Evolutionary conservation across 2,329 filamentous ascomycete genomes (phyloP).

Genomic region (Xylariaceae sp.): DNA sequence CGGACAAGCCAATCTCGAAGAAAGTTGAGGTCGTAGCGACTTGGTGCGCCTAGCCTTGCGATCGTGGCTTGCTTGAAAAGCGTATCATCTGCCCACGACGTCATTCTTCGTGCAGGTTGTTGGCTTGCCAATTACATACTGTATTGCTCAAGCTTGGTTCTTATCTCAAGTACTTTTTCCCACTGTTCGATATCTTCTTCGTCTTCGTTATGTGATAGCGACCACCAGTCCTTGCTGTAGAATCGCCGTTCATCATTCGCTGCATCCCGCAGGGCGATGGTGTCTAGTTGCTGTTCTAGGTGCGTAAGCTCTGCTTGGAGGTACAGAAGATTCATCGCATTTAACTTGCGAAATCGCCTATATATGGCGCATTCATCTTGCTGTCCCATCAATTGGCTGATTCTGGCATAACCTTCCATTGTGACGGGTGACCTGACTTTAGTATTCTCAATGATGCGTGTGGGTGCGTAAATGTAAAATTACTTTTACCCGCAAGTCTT

Average conservation of each 20-base stretch:
- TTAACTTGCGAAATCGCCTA: conserved; percentile 18
- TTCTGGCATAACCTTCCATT: conserved; percentile 18
- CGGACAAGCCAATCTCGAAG: conserved; percentile 17
- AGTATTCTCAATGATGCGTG: too few species aligned
- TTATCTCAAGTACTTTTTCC: conserved; percentile 20
- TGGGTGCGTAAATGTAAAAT: background rate
- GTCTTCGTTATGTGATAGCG: conserved; percentile 11
- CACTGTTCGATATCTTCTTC: conserved; percentile 15
- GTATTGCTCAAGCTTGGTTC: conserved; percentile 22
- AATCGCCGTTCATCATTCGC: background rate
- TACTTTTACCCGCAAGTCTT: too few species aligned
- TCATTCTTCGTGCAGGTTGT: too few species aligned
- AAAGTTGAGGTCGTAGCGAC: conserved; percentile 9
- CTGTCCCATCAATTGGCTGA: conserved; percentile 18
- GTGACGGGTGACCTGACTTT: too few species aligned
- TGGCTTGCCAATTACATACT: conserved; percentile 10
- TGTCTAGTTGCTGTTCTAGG: conserved; percentile 16
- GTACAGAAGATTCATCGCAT: conserved; percentile 17
- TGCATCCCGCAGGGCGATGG: background rate
- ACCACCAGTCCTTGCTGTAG: conserved; percentile 22
- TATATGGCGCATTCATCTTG: conserved; percentile 22
- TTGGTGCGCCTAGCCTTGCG: conserved; percentile 5
- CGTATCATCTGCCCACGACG: conserved; percentile 1
- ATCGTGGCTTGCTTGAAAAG: conserved; percentile 14
- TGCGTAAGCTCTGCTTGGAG: conserved; percentile 24